Base-by-base conservation (phyloP, 2,329 filamentous ascomycete species). In the Beauveria bassiana region DNA sequence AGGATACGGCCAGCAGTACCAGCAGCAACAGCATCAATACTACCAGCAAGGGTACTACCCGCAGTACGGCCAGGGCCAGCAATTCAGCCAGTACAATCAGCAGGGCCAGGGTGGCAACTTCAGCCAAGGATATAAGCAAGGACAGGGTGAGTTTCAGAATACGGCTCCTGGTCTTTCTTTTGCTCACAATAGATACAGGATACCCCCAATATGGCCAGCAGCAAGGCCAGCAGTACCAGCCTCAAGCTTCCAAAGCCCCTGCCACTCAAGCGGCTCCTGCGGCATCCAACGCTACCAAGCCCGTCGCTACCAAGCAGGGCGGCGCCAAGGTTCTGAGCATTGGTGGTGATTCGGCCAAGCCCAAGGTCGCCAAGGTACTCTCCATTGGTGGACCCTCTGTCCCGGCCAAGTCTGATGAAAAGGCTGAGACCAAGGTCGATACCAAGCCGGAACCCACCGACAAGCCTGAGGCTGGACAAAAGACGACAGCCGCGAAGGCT, bases 401-500 rank as follows among this genome's bases (percentile, higher is more conserved):
- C 38, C 66, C 74, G 4, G 65, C 71, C 28, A 78, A 80, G 67
- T 73, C 77, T n/a, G 71, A 73, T 26, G 71, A 74, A 64, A 71
- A 75, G 65, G 70, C 74, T 3, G 72, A 74, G 49, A 76, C 78
- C 46, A 78, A 81, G 67, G 77, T 81, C 54, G 80, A 85, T 60
- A 65, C 74, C 52, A 82, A 82, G 72, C 71, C 78, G 57, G 79
- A 80, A 38, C 75, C 77, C 72, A 73, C 74, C 8, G 71, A 77
- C 55, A 79, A 79, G 50, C 76, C 86, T 3, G 88, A 90, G 66
- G 88, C 88, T 31, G 90, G 91, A 34, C 82, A 92, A 64, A 97
- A 97, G 77, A 87, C 89, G n/a, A 80, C 88, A 2, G 93, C 93
- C 5, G 80, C 86, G 56, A 97, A 97, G 77, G 93, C 93, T 10